Conservation (phyloP, 169 alveolate species). For the Plasmodium relictum region DNA sequence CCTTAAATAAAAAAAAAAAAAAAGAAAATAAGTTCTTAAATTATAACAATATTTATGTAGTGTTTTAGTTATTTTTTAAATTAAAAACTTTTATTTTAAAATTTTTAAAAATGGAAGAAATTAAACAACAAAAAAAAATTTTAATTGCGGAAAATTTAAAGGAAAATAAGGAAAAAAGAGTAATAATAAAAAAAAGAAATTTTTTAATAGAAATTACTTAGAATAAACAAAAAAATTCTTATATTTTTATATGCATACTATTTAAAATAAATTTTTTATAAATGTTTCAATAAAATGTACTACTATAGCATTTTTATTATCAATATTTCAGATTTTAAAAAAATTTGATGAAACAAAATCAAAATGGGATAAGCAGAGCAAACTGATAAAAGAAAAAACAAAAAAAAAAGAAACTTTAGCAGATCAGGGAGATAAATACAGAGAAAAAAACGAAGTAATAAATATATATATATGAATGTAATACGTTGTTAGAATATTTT, state of each 20-base stretch:
- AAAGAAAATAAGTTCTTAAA: background rate
- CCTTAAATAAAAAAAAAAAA: background rate
- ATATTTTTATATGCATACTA: background rate
- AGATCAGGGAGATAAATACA: constrained; percentile 69
- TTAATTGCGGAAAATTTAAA: constrained; percentile 7
- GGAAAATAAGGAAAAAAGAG: constrained; percentile 52
- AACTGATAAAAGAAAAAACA: constrained; percentile 41
- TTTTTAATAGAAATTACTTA: background rate
- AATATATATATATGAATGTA: background rate
- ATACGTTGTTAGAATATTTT: too few relatives aligned
- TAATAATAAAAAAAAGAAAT: background rate
- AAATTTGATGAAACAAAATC: constrained; percentile 30
- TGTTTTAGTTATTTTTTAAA: background rate
- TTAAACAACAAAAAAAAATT: constrained; percentile 19
- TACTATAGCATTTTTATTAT: background rate
- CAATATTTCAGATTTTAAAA: constrained; percentile 18
- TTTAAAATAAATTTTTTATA: background rate
- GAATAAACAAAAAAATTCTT: background rate
- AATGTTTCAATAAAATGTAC: too few relatives aligned
- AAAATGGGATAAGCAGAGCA: constrained; percentile 37
- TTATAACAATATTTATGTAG: background rate
- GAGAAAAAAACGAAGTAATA: constrained; percentile 52
- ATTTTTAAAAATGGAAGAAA: constrained; percentile 17
- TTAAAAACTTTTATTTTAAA: background rate
- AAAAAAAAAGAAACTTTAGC: constrained; percentile 53